phyloP scores from a whole-genome alignment of 495 filamentous ascomycete genomes.

The Hyaloscypha finlandica region DNA sequence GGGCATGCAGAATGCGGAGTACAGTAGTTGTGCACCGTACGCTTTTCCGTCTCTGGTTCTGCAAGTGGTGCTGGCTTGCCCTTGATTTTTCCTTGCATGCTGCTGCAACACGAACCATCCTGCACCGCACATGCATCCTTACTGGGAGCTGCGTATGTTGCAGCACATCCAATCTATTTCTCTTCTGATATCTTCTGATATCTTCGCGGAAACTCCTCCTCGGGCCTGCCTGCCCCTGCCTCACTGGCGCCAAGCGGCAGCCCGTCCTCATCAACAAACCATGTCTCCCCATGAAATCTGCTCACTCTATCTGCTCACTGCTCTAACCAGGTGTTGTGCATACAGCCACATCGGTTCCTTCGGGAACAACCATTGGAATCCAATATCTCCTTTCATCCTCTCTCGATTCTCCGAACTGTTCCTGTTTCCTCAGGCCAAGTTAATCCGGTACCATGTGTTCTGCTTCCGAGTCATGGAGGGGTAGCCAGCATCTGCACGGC shows the following conservation, averaged over 20 bases:
- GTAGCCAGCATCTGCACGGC: background rate
- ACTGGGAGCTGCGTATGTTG: background rate
- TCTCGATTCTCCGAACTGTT: background rate
- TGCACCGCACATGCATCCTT: background rate
- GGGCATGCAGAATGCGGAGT: background rate
- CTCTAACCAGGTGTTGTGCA: slow-evolving; percentile 14
- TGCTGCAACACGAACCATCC: background rate
- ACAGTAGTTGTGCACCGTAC: background rate
- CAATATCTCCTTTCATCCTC: background rate
- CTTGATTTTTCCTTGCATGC: background rate
- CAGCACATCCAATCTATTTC: background rate
- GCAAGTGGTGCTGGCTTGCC: background rate
- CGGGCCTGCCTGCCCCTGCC: background rate
- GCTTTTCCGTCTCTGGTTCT: slow-evolving; percentile 3
- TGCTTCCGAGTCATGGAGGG: slow-evolving; percentile 5
- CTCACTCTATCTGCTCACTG: background rate
- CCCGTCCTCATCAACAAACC: background rate
- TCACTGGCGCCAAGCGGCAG: background rate
- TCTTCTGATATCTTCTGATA: background rate
- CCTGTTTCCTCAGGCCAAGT: background rate
- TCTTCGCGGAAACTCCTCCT: background rate
- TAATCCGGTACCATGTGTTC: background rate
- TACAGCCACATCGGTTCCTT: slow-evolving; percentile 14
- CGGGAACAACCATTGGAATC: background rate
- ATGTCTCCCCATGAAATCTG: background rate